Conservation (phyloP, 192 early-diverging fungal species). For the Piromyces finnis region DNA sequence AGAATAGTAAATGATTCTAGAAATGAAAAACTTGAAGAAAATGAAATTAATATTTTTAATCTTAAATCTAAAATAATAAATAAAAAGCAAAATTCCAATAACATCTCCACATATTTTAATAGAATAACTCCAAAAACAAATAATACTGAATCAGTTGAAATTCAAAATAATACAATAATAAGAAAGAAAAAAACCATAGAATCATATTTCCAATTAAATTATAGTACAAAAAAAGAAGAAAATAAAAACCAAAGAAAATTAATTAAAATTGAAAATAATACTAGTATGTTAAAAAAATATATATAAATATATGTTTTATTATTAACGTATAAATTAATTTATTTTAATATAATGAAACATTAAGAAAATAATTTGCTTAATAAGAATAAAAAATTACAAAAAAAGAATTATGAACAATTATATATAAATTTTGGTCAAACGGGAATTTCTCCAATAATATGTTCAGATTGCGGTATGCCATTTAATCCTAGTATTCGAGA, state of each 20-base stretch:
- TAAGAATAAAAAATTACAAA: not conserved
- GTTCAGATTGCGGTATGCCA: constrained; percentile 7
- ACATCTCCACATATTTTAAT: not conserved
- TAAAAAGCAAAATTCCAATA: not conserved
- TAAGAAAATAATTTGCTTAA: too few relatives aligned
- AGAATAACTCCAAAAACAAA: not conserved
- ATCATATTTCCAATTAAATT: not conserved
- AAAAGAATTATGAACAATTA: not conserved
- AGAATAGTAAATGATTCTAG: not conserved
- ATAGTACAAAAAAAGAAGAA: not conserved
- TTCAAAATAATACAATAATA: not conserved
- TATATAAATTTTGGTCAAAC: constrained; percentile 6
- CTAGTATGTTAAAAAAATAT: too few relatives aligned
- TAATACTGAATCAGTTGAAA: not conserved
- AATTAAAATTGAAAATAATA: not conserved
- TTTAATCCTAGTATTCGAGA: constrained; percentile 5
- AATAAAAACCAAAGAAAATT: not conserved
- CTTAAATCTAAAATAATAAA: not conserved
- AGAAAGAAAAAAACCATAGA: not conserved
- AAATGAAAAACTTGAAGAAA: not conserved
- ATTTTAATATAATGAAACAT: too few relatives aligned
- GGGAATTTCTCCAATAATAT: not conserved
- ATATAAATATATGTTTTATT: too few relatives aligned
- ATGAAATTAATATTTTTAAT: not conserved
- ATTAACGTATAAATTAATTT: too few relatives aligned